These are phyloP conservation scores for Nemania sp. DNA, from an alignment of 2,329 filamentous ascomycete genomes.

Conservation along the genomic window DNA sequence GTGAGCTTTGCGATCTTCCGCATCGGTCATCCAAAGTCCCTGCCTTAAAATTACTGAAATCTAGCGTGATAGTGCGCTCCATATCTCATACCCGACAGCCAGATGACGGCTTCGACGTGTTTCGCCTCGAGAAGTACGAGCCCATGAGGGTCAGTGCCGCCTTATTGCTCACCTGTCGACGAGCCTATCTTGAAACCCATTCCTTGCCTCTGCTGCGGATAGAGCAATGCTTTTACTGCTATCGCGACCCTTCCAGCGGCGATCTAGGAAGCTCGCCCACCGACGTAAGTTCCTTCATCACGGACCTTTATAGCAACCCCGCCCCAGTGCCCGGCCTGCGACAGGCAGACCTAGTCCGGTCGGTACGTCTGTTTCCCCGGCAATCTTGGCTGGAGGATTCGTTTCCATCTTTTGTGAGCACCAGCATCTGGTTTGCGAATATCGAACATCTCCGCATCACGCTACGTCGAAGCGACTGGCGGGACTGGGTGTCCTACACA, in stretches of 20 bases:
- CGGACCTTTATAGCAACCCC: constrained; percentile 24
- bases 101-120: constrained; percentile 33
- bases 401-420: constrained; percentile 12
- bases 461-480: constrained; percentile 44
- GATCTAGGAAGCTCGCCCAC: constrained; percentile 17
- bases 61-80: neutral
- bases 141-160: constrained; percentile 31
- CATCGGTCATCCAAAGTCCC: neutral
- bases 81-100: neutral
- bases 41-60: neutral
- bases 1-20: neutral
- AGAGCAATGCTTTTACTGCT: constrained; percentile 40
- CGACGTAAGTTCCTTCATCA: constrained; percentile 30
- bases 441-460: constrained; percentile 40
- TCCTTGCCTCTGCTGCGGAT: constrained; percentile 38
- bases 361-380: constrained; percentile 28
- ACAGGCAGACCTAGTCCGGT: constrained; percentile 26
- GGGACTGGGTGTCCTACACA: constrained; percentile 41
- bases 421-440: constrained; percentile 26
- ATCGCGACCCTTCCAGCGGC: constrained; percentile 17
- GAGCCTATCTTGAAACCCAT: constrained; percentile 42
- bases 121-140: constrained; percentile 40
- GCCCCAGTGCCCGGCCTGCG: constrained; percentile 5
- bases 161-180: constrained; percentile 43
- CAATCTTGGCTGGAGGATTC: constrained; percentile 36